A percentile compares a stretch with the other conserved stretches of the same genome.
phyloP scores from a whole-genome alignment of 768 basidiomycete species.

The Pleurotus pulmonarius region DNA sequence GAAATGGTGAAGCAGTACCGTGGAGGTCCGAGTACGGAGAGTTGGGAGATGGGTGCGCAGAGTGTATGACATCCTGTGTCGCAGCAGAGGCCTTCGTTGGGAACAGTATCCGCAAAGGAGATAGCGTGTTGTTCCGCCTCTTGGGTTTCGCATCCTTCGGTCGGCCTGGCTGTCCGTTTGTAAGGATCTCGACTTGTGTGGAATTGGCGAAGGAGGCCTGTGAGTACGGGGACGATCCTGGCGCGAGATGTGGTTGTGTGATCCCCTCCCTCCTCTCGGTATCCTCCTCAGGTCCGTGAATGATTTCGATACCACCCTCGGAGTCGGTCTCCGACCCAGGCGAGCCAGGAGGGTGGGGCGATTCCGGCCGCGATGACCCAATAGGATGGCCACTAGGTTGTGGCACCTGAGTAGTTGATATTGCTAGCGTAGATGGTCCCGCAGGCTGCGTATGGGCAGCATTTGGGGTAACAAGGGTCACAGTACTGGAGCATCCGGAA shows the following conservation, averaged over 20 bases:
- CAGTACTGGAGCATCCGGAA: slow-evolving; percentile 35
- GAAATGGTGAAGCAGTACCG: slow-evolving; percentile 33
- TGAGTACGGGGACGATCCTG: not conserved
- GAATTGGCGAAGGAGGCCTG: not conserved
- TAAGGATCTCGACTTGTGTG: not conserved
- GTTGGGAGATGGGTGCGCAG: slow-evolving; percentile 36
- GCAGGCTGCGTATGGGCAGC: slow-evolving; percentile 15
- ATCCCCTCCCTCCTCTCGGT: not conserved
- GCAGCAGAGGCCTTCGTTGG: slow-evolving; percentile 31
- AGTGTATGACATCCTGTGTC: slow-evolving; percentile 30
- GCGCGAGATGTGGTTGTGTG: not conserved
- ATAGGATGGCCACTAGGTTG: not conserved
- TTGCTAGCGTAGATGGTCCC: not conserved
- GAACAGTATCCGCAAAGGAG: slow-evolving; percentile 45
- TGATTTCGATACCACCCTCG: not conserved
- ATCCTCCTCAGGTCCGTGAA: not conserved
- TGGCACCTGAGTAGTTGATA: not conserved
- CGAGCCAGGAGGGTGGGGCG: not conserved
- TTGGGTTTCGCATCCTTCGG: slow-evolving; percentile 18
- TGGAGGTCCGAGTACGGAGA: slow-evolving; percentile 37
- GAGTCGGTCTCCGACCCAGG: not conserved
- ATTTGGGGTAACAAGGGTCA: slow-evolving; percentile 29
- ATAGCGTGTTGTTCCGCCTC: slow-evolving; percentile 37
- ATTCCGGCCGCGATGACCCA: not conserved
- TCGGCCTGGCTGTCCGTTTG: not conserved